These are phyloP conservation scores for Deinandra increscens DNA, from an alignment of 129 eudicot species.

Conservation along the genomic window DNA sequence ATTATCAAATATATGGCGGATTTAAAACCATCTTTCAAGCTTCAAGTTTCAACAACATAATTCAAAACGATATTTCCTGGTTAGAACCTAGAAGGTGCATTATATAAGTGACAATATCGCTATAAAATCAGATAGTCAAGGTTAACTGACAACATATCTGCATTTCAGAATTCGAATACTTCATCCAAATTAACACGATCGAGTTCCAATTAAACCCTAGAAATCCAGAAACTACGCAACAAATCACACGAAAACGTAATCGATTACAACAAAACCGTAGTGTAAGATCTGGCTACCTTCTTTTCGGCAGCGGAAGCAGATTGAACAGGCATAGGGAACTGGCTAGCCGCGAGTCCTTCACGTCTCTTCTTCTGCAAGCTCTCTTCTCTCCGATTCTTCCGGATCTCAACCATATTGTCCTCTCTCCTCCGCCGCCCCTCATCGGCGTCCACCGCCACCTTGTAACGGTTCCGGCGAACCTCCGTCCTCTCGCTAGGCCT, in stretches of 20 bases:
- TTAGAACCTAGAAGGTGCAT: background rate
- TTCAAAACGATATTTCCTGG: background rate
- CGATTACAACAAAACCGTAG: background rate
- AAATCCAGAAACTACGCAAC: background rate
- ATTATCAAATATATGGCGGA: background rate
- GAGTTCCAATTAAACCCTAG: slow-evolving; percentile 18
- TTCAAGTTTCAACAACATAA: slow-evolving; percentile 6
- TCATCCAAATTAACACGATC: background rate
- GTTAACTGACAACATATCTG: background rate
- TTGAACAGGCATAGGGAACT: slow-evolving; percentile 45
- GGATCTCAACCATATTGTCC: slow-evolving; percentile 92
- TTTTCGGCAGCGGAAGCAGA: slow-evolving; percentile 49
- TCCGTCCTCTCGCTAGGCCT: slow-evolving; percentile 72
- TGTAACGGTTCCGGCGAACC: slow-evolving; percentile 73
- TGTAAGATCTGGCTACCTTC: slow-evolving; percentile 39
- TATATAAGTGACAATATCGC: background rate
- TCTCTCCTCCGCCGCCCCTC: slow-evolving; percentile 86
- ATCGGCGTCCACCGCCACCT: slow-evolving; percentile 89
- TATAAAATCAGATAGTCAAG: background rate
- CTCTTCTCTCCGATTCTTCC: slow-evolving; percentile 75
- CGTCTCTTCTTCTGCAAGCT: slow-evolving; percentile 82
- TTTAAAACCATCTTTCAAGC: background rate
- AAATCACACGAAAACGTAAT: background rate
- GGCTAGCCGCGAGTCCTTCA: slow-evolving; percentile 53
- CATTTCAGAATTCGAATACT: slow-evolving; percentile 10